phyloP scores from a whole-genome alignment of 1,139 yeast genomes.

The Schwanniomyces etchellsii region DNA sequence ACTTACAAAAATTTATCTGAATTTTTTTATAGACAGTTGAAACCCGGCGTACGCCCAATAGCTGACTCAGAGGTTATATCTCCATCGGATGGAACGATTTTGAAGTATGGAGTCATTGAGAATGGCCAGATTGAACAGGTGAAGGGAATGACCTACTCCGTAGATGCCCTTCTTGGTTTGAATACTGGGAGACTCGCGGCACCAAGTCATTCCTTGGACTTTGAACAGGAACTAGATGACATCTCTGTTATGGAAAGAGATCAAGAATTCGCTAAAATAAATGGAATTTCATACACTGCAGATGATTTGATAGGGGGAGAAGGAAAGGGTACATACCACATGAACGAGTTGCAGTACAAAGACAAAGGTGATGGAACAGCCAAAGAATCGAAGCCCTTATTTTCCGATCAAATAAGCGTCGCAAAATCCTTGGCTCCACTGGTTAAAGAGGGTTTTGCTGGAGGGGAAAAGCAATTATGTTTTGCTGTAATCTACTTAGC shows the following conservation, averaged over 20 bases:
- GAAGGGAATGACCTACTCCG: slow-evolving; percentile 90
- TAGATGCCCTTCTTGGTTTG: slow-evolving; percentile 83
- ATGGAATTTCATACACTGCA: slow-evolving; percentile 68
- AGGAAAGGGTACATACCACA: slow-evolving; percentile 23
- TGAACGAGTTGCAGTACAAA: slow-evolving; percentile 42
- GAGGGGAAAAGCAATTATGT: slow-evolving; percentile 56
- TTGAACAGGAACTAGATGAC: slow-evolving; percentile 36
- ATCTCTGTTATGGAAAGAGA: slow-evolving; percentile 48
- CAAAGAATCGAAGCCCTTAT: slow-evolving; percentile 24
- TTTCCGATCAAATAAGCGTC: slow-evolving; percentile 36
- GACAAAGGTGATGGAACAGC: slow-evolving; percentile 57
- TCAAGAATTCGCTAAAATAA: slow-evolving; percentile 70
- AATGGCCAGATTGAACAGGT: slow-evolving; percentile 92
- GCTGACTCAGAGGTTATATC: slow-evolving; percentile 67
- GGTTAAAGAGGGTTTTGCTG: slow-evolving; percentile 21
- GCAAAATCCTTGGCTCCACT: slow-evolving; percentile 39
- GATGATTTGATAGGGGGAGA: slow-evolving; percentile 63
- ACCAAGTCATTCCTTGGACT: slow-evolving; percentile 51
- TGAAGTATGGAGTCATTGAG: slow-evolving; percentile 79
- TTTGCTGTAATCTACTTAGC: slow-evolving; percentile 93
- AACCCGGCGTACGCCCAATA: slow-evolving; percentile 77
- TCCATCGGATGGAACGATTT: slow-evolving; percentile 90
- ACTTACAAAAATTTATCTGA: slow-evolving; percentile 80
- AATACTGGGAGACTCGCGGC: slow-evolving; percentile 48
- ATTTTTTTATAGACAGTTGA: slow-evolving; percentile 81